Base-by-base conservation (phyloP, 2,329 filamentous ascomycete species). In the Pestalotiopsis sp. region DNA sequence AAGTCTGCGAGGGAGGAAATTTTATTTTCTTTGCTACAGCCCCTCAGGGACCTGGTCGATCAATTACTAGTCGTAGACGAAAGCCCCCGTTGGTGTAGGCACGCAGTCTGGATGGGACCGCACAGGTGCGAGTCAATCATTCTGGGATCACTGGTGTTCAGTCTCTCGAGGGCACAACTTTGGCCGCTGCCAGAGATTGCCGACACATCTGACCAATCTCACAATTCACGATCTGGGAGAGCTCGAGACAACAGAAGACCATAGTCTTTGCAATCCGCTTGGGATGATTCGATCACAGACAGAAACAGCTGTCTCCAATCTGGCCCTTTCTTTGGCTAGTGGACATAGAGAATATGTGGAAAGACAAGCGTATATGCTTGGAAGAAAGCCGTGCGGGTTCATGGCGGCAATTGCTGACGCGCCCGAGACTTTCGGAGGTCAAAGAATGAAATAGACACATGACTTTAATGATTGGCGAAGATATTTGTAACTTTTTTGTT, bases 101-200 rank as follows among this genome's bases (percentile, higher is more conserved):
- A 80, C 66, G 78, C 78, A 1, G 72, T 73, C 4, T 80, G 74
- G 72, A 78, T 79, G 76, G 78, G 78, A 0, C 77, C 73, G 5
- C 78, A 80, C 63, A 72, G 75, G 9, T 80, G 79, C 68, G 79
- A 80, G 49, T 80, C 77, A 25, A 80, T 80, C 78, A 80, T 80
- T 9, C 71, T 80, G 0, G 78, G 78, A 1, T 80, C 78, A 1
- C 73, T 80, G 68, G 77, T 76, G 1, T 80, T 79, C 63, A 79
- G 78, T 61, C 75, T 80, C 4, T 74, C 74, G 12, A 70, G 78
- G 27, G 77, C 77, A 4, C 74, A 75, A 6, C 74, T 79, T 3
- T 80, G 77, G 78, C 79, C 78, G 3, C 69, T 78, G 1, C 77
- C 77, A 5, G 69, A 77, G 1, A 62, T 73, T 1, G 61, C 69